These are phyloP conservation scores for Acanthamoeba triangularis DNA, from an alignment of 208 protist species.

Conservation along the genomic window DNA sequence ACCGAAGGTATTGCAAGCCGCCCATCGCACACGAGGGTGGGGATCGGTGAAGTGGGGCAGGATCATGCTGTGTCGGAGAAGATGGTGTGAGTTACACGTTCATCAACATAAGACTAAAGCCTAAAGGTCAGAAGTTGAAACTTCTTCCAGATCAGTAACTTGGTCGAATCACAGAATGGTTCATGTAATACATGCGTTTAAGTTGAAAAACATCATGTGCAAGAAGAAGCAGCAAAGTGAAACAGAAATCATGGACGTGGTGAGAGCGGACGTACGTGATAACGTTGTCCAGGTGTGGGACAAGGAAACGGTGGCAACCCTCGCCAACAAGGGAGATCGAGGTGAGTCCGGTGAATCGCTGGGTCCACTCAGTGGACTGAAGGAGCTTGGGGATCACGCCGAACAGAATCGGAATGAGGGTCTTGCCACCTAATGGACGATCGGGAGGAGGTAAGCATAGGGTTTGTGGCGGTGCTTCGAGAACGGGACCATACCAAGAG, in stretches of 20 bases:
- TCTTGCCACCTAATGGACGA: slow-evolving; percentile 85
- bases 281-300: slow-evolving; percentile 85
- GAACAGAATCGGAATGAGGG: slow-evolving; percentile 87
- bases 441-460: not conserved
- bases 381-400: slow-evolving; percentile 82
- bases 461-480: not conserved
- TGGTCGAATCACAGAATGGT: not conserved
- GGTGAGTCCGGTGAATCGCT: slow-evolving; percentile 91
- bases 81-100: not conserved
- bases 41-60: slow-evolving; percentile 86
- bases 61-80: slow-evolving; percentile 73
- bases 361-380: slow-evolving; percentile 86
- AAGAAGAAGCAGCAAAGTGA: not conserved
- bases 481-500: slow-evolving; percentile 73
- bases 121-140: not conserved
- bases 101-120: not conserved
- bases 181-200: slow-evolving; percentile 59
- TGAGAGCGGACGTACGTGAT: slow-evolving; percentile 80
- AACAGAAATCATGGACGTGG: not conserved
- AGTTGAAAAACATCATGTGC: not conserved
- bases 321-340: slow-evolving; percentile 91
- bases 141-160: not conserved
- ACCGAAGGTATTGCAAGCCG: slow-evolving; percentile 92
- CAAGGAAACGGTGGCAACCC: slow-evolving; percentile 88
- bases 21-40: slow-evolving; percentile 92